A percentile compares a stretch with the other conserved stretches of the same genome.
These are phyloP conservation scores for Colletotrichum tamarilloi DNA, from an alignment of 2,329 filamentous ascomycete species.

Conservation along the genomic window DNA sequence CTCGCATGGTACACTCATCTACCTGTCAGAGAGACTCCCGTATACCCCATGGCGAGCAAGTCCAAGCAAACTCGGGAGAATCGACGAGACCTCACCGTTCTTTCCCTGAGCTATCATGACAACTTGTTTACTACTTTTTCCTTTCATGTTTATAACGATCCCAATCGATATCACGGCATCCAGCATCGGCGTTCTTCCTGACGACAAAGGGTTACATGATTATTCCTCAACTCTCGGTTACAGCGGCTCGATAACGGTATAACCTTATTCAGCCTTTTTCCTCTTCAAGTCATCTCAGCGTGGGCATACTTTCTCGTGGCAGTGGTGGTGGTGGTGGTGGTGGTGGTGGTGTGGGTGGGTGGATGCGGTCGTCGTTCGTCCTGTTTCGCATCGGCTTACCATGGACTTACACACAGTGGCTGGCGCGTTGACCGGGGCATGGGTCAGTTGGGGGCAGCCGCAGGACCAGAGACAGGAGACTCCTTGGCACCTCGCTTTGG, in stretches of 20 bases:
- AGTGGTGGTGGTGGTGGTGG: not conserved
- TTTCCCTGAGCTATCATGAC: conserved; percentile 29
- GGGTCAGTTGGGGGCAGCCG: not conserved
- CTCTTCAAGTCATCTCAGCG: conserved; percentile 15
- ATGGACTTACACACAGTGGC: not conserved
- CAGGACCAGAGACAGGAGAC: conserved; percentile 15
- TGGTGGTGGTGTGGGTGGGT: not conserved
- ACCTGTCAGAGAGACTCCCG: conserved; percentile 18
- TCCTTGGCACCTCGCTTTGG: conserved; percentile 8
- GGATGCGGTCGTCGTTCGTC: conserved; percentile 2
- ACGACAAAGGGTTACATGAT: conserved; percentile 17
- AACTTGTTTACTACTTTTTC: conserved; percentile 10
- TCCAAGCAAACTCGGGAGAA: conserved; percentile 23
- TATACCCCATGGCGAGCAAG: conserved; percentile 10
- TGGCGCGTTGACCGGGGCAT: not conserved
- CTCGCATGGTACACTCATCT: conserved; percentile 7
- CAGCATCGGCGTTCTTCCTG: conserved; percentile 35
- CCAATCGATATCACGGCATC: conserved; percentile 35
- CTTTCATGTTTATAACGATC: conserved; percentile 32
- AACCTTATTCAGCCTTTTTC: not conserved
- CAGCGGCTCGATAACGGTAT: not conserved
- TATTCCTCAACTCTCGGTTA: conserved; percentile 8
- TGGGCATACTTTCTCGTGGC: conserved; percentile 9
- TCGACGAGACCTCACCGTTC: conserved; percentile 18
- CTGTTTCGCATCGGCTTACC: conserved; percentile 18